phyloP scores from a whole-genome alignment of 257 asterid genomes.

The Orobanche coerulescens region DNA sequence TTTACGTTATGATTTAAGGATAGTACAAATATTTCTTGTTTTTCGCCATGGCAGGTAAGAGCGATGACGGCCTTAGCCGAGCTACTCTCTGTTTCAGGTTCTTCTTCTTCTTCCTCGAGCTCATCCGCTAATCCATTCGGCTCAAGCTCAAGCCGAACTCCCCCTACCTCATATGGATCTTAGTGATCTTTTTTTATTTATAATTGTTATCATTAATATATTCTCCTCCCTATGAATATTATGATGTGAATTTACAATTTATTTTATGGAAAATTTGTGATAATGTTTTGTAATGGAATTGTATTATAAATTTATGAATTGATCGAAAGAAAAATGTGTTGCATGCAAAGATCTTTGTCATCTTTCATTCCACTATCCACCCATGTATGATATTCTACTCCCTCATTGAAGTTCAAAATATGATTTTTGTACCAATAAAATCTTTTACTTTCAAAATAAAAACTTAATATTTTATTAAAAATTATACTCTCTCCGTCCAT shows the following conservation, averaged over 20 bases:
- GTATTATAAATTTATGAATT: slow-evolving; percentile 16
- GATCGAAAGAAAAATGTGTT: slow-evolving; percentile 20
- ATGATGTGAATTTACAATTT: slow-evolving; percentile 29
- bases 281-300: slow-evolving; percentile 8
- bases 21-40: no score
- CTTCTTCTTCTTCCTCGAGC: slow-evolving; percentile 16
- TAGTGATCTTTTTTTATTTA: not conserved
- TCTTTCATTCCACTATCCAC: no score
- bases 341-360: no score
- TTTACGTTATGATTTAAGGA: no score
- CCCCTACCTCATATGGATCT: slow-evolving; percentile 22
- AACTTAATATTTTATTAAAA: no score
- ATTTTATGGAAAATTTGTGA: slow-evolving; percentile 17
- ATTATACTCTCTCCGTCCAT: no score
- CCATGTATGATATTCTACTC: no score
- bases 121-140: slow-evolving; percentile 23
- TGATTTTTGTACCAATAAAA: no score
- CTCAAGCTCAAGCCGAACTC: slow-evolving; percentile 18
- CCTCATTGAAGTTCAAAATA: no score
- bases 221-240: slow-evolving; percentile 25
- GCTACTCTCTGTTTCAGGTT: slow-evolving; percentile 52
- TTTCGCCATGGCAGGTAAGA: slow-evolving; percentile 37
- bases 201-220: slow-evolving; percentile 10
- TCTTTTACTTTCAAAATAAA: no score
- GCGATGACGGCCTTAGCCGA: slow-evolving; percentile 82